Conservation (phyloP, 495 filamentous ascomycete species). For the Aspergillus affinis region DNA sequence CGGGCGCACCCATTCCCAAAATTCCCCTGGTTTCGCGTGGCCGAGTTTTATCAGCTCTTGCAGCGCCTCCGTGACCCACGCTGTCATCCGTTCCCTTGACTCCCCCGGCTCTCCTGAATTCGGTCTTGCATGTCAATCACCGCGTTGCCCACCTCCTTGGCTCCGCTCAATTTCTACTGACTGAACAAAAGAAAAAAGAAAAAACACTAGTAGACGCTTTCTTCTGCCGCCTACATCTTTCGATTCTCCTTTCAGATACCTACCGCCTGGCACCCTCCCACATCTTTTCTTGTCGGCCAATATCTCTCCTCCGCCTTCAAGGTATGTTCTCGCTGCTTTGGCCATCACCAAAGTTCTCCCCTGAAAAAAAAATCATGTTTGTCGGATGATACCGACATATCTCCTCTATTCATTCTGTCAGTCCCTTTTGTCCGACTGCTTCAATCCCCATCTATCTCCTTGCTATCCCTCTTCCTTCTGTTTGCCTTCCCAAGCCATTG, state of each 20-base stretch:
- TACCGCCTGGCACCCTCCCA: not conserved
- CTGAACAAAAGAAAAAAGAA: not conserved
- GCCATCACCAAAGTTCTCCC: no score
- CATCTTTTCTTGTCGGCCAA: no score
- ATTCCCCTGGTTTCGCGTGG: conserved; percentile 3
- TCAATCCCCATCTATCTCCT: not conserved
- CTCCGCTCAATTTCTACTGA: not conserved
- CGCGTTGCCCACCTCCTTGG: not conserved
- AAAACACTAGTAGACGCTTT: not conserved
- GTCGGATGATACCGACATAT: no score
- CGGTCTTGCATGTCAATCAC: conserved; percentile 12
- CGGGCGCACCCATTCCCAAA: no score
- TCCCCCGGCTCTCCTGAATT: conserved; percentile 7
- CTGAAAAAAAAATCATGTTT: no score
- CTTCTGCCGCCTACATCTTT: not conserved
- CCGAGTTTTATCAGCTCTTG: conserved; percentile 2
- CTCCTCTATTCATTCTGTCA: no score
- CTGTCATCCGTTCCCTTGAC: conserved; percentile 6
- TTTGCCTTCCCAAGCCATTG: not conserved
- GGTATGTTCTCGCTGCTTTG: no score
- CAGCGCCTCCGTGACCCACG: conserved; percentile 4
- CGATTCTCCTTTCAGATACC: conserved; percentile 1
- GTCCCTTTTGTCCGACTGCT: no score
- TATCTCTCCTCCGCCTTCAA: not conserved
- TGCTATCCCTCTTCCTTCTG: not conserved